Evolutionary conservation across 1,284 basidiomycete species (phyloP).

Genomic region (Pseudozyma tsukubaensis): DNA sequence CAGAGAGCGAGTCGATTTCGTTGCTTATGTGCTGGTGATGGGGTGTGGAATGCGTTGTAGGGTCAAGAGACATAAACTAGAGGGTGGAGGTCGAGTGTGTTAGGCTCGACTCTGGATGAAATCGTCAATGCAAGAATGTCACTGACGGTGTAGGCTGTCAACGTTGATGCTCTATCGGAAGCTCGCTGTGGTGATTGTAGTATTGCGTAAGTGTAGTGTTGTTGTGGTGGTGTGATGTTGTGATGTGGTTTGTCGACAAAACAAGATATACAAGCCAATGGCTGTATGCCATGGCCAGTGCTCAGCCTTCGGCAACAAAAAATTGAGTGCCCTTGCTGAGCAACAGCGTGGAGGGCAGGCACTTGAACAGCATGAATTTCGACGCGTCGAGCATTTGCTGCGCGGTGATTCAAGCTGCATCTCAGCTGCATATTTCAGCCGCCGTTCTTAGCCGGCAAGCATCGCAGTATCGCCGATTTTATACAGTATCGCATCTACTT

Average conservation of each 20-base stretch:
- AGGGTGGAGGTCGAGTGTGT: slow-evolving; percentile 21
- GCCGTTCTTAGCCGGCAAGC: neutral
- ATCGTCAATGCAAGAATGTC: slow-evolving; percentile 20
- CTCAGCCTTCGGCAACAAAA: slow-evolving; percentile 2
- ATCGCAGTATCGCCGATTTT: neutral
- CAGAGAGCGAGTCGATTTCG: neutral
- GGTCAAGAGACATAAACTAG: slow-evolving; percentile 47
- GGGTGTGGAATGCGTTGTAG: slow-evolving; percentile 1
- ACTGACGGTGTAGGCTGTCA: slow-evolving; percentile 1
- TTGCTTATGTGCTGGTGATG: slow-evolving; percentile 11
- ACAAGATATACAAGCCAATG: too few species aligned
- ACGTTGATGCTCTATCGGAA: too few species aligned
- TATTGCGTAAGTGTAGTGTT: neutral
- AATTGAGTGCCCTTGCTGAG: neutral
- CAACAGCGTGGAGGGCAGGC: neutral
- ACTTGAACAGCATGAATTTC: neutral
- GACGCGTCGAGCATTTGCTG: neutral
- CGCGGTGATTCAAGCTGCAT: slow-evolving; percentile 1
- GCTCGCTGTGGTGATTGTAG: too few species aligned
- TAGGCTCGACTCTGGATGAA: slow-evolving; percentile 23
- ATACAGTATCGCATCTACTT: too few species aligned
- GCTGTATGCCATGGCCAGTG: neutral
- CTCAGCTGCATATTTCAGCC: neutral
- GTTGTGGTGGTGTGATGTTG: neutral
- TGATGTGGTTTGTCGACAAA: neutral